Conservation (phyloP, 2,329 filamentous ascomycete genomes). For the Coleophoma cylindrospora region DNA sequence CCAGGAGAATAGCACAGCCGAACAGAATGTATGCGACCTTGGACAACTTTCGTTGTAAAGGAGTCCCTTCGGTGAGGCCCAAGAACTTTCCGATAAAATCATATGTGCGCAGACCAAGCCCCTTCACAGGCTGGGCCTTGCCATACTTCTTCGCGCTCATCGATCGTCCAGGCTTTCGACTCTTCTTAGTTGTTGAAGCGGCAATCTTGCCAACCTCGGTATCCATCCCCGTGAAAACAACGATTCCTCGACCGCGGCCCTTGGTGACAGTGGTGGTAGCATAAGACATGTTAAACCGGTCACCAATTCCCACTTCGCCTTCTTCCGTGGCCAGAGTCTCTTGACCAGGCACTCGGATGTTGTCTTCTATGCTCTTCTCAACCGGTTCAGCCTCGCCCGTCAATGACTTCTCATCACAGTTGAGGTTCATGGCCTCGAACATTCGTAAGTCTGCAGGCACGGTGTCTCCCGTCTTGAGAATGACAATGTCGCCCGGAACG, state of each 20-base stretch:
- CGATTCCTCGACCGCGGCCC: constrained; percentile 48
- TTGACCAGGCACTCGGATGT: constrained; percentile 29
- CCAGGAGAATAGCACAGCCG: constrained; percentile 42
- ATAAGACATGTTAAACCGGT: constrained; percentile 50
- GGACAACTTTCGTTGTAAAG: constrained; percentile 59
- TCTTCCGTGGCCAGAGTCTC: constrained; percentile 31
- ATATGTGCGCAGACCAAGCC: constrained; percentile 38
- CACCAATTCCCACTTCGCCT: constrained; percentile 39
- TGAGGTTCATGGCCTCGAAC: constrained; percentile 53
- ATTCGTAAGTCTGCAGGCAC: constrained; percentile 77
- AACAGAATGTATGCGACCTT: constrained; percentile 62
- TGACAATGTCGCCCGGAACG: constrained; percentile 77
- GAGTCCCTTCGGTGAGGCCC: constrained; percentile 57
- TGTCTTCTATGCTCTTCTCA: constrained; percentile 61
- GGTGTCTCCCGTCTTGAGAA: constrained; percentile 91
- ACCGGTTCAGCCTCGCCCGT: constrained; percentile 96
- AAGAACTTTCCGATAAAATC: constrained; percentile 49
- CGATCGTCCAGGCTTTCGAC: constrained; percentile 45
- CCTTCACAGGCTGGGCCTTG: constrained; percentile 40
- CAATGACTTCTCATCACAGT: constrained; percentile 90
- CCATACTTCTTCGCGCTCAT: constrained; percentile 40
- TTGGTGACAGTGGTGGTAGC: constrained; percentile 50
- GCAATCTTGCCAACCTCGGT: constrained; percentile 55
- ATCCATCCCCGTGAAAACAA: constrained; percentile 47
- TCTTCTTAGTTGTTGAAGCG: constrained; percentile 40